A percentile compares a stretch with the other conserved stretches of the same genome.
These are phyloP conservation scores for Lanmaoa pseudosensibilis DNA, from an alignment of 768 basidiomycete genomes.

Conservation along the genomic window DNA sequence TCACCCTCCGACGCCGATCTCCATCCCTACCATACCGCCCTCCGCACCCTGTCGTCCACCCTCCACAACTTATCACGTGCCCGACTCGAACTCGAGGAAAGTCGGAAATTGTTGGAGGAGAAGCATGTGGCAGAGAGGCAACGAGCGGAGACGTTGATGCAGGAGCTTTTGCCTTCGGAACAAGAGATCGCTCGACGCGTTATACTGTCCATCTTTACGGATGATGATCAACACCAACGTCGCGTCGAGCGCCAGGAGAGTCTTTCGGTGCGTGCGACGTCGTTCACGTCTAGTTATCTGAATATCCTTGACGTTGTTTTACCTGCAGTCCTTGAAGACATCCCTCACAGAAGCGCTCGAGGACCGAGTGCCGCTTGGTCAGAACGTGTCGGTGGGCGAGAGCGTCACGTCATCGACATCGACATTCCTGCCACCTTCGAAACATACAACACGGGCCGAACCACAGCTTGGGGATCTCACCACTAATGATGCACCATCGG, in stretches of 20 bases:
- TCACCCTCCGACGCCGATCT: slow-evolving; percentile 46
- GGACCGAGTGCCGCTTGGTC: slow-evolving; percentile 47
- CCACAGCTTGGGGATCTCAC: not conserved
- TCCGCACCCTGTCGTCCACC: slow-evolving; percentile 71
- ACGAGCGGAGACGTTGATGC: slow-evolving; percentile 55
- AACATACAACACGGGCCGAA: not conserved
- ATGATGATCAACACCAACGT: slow-evolving; percentile 45
- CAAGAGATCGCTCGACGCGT: slow-evolving; percentile 67
- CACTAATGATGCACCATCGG: not conserved
- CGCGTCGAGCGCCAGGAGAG: slow-evolving; percentile 59
- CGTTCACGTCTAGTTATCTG: not conserved
- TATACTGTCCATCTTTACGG: slow-evolving; percentile 61
- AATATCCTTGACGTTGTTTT: not conserved
- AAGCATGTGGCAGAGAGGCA: slow-evolving; percentile 54
- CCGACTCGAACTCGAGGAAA: slow-evolving; percentile 65
- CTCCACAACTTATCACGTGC: slow-evolving; percentile 56
- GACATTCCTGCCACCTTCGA: not conserved
- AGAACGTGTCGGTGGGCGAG: slow-evolving; percentile 25
- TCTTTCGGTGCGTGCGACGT: slow-evolving; percentile 46
- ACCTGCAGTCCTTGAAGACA: slow-evolving; percentile 43
- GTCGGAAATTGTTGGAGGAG: slow-evolving; percentile 50
- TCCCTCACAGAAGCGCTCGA: slow-evolving; percentile 47
- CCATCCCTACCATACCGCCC: slow-evolving; percentile 64
- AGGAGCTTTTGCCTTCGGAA: slow-evolving; percentile 59
- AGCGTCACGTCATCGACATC: slow-evolving; percentile 17